phyloP scores from a whole-genome alignment of 306 rosid genomes.

The Dalbergia cochinchinensis region DNA sequence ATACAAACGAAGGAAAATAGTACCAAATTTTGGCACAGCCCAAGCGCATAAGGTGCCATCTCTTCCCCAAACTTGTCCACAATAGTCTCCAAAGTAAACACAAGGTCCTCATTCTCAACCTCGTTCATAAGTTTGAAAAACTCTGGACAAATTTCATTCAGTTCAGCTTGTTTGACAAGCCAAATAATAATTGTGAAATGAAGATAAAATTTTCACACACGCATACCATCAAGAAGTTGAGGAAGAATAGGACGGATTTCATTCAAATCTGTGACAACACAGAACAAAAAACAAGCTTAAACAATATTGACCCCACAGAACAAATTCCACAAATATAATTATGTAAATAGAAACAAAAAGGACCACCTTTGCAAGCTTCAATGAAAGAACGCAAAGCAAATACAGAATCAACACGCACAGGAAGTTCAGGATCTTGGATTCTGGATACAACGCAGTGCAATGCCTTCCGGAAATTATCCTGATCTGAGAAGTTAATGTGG shows the following conservation, averaged over 20 bases:
- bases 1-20: slow-evolving; percentile 7
- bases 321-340: not conserved
- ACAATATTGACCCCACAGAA: not conserved
- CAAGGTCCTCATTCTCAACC: slow-evolving; percentile 98
- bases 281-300: slow-evolving; percentile 1
- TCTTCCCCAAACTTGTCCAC: slow-evolving; percentile 99
- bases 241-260: slow-evolving; percentile 98
- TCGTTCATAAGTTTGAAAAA: slow-evolving; percentile 98
- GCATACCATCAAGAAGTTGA: slow-evolving; percentile 93
- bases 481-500: slow-evolving; percentile 82
- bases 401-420: slow-evolving; percentile 97
- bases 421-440: slow-evolving; percentile 93
- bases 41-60: slow-evolving; percentile 99
- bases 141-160: slow-evolving; percentile 55
- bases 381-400: slow-evolving; percentile 95
- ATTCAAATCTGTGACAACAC: slow-evolving; percentile 76
- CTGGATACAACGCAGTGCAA: slow-evolving; percentile 92
- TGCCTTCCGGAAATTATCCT: slow-evolving; percentile 83
- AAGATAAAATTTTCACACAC: slow-evolving; percentile 15
- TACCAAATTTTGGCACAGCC: slow-evolving; percentile 96
- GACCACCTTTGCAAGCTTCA: slow-evolving; percentile 92
- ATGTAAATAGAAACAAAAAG: not conserved
- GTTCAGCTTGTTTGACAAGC: slow-evolving; percentile 38
- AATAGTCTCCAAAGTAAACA: slow-evolving; percentile 95
- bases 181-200: slow-evolving; percentile 18